Evolutionary conservation across 257 asterid genomes (phyloP).

Genomic region (Nicotiana noctiflora): DNA sequence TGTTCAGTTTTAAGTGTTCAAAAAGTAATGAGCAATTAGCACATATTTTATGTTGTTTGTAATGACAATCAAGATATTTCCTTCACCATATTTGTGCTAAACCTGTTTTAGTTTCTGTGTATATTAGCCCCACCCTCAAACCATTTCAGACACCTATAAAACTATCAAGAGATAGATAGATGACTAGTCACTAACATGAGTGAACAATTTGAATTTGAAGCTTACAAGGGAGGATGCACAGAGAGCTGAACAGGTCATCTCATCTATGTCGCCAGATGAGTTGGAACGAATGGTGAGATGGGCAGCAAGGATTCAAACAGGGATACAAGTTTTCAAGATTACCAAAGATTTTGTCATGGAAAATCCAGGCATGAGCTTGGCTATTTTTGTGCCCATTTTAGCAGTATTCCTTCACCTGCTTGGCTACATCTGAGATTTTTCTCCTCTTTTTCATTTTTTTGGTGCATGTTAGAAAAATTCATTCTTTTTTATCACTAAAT

Average conservation of each 20-base stretch:
- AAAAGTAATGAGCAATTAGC: neutral
- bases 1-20: neutral
- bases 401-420: conserved; percentile 5
- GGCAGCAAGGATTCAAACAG: conserved; percentile 12
- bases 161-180: neutral
- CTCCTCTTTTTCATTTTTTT: neutral
- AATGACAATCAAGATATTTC: neutral
- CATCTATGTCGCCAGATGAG: conserved; percentile 2
- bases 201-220: conserved; percentile 12
- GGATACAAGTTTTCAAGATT: neutral
- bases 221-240: conserved; percentile 8
- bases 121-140: neutral
- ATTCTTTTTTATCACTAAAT: neutral
- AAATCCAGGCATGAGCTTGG: conserved; percentile 9
- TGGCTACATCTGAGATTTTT: neutral
- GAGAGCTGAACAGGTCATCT: neutral
- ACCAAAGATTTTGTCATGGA: conserved; percentile 5
- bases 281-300: conserved; percentile 9
- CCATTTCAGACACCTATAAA: neutral
- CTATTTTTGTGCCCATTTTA: neutral
- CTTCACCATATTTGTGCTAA: neutral
- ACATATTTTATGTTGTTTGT: neutral
- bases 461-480: neutral
- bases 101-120: neutral
- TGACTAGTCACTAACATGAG: neutral